Conservation (phyloP, 2,329 filamentous ascomycete species). For the Penicillium griseofulvum region DNA sequence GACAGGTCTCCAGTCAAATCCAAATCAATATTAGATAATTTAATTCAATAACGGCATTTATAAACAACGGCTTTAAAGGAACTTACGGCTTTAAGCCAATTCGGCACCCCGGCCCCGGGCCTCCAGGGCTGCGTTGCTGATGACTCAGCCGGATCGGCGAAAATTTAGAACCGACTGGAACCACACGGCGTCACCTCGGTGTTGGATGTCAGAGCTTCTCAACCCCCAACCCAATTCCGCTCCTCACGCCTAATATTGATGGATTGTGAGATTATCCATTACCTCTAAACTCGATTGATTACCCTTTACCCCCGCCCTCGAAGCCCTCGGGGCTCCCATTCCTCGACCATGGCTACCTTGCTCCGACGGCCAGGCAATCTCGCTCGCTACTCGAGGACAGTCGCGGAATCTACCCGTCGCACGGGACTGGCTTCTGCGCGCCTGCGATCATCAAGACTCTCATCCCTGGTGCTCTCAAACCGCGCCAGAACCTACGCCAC, state of each 20-base stretch:
- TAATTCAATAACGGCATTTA: neutral
- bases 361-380: constrained; percentile 66
- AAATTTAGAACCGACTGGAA: constrained; percentile 29
- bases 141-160: constrained; percentile 39
- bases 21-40: neutral
- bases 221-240: constrained; percentile 15
- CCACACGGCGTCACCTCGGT: constrained; percentile 18
- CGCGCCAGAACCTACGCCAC: constrained; percentile 45
- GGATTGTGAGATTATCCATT: constrained; percentile 26
- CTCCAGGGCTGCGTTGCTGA: no score
- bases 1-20: neutral
- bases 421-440: constrained; percentile 46
- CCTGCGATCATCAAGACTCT: constrained; percentile 39
- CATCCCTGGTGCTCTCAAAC: constrained; percentile 35
- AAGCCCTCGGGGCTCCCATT: constrained; percentile 33
- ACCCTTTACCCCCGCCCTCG: constrained; percentile 24
- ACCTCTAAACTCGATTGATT: constrained; percentile 24
- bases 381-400: constrained; percentile 60
- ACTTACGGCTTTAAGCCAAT: constrained; percentile 7
- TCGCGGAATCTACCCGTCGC: constrained; percentile 53
- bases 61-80: neutral
- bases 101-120: constrained; percentile 9
- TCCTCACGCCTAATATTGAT: constrained; percentile 22
- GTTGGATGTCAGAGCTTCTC: constrained; percentile 24
- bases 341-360: constrained; percentile 62